Evolutionary conservation across 2,329 filamentous ascomycete genomes (phyloP).

Genomic region (Claviceps arundinis): DNA sequence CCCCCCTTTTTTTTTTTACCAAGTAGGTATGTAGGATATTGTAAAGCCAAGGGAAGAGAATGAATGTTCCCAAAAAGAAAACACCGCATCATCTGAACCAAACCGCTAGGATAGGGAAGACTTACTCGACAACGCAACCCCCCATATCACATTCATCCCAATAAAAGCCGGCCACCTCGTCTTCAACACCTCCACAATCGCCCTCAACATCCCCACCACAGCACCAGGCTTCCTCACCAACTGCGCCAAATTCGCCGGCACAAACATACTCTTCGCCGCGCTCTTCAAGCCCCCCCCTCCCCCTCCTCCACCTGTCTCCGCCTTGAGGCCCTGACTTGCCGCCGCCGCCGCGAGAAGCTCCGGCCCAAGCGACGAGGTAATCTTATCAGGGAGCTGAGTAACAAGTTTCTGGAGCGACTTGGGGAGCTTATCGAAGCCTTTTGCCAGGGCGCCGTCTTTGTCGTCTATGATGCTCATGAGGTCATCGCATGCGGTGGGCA

Average conservation of each 20-base stretch:
- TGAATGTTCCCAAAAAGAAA: too few relatives aligned
- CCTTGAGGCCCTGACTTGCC: slow-evolving; percentile 55
- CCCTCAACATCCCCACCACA: slow-evolving; percentile 68
- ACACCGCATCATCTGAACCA: too few relatives aligned
- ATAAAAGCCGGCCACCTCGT: slow-evolving; percentile 81
- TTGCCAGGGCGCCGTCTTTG: slow-evolving; percentile 44
- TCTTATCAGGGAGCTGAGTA: slow-evolving; percentile 67
- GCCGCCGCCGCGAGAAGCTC: slow-evolving; percentile 71
- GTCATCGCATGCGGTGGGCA: slow-evolving; percentile 85
- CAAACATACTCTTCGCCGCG: slow-evolving; percentile 52
- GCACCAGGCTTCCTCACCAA: slow-evolving; percentile 79
- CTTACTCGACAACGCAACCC: slow-evolving; percentile 74
- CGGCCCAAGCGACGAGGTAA: slow-evolving; percentile 62
- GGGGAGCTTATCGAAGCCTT: slow-evolving; percentile 55
- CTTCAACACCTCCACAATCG: slow-evolving; percentile 83
- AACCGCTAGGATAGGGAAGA: neutral
- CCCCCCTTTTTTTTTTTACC: neutral
- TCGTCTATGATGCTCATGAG: slow-evolving; percentile 53
- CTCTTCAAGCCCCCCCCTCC: slow-evolving; percentile 35
- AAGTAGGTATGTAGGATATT: too few relatives aligned
- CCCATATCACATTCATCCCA: slow-evolving; percentile 85
- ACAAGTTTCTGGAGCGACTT: slow-evolving; percentile 74
- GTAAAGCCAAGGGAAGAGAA: too few relatives aligned
- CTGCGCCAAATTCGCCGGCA: slow-evolving; percentile 61
- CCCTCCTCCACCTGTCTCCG: slow-evolving; percentile 30